These are phyloP conservation scores for Garcia nutans DNA, from an alignment of 345 rosid species.

Conservation along the genomic window DNA sequence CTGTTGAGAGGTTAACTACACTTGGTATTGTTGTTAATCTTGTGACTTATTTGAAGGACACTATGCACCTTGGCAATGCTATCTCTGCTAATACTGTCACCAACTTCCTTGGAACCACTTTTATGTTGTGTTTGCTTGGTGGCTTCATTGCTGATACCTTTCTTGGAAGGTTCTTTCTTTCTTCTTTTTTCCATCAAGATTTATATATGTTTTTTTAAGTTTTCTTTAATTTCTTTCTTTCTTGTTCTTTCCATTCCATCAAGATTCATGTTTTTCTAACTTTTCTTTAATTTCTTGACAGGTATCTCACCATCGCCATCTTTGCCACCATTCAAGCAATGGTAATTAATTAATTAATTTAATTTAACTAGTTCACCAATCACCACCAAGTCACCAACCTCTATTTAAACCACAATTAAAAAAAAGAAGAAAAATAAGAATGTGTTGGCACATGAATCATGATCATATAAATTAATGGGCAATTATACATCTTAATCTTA, in stretches of 20 bases:
- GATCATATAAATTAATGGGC: no score
- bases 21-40: conserved; percentile 89
- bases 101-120: conserved; percentile 90
- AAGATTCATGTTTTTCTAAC: no score
- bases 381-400: not conserved
- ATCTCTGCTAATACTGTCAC: conserved; percentile 82
- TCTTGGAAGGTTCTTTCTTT: conserved; percentile 68
- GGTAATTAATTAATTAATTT: conserved; percentile 30
- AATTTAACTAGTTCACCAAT: no score
- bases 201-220: not conserved
- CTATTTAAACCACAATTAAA: not conserved
- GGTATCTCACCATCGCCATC: conserved; percentile 83
- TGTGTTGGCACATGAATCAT: not conserved
- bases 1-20: conserved; percentile 84
- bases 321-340: conserved; percentile 80
- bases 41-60: conserved; percentile 86
- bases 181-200: no score
- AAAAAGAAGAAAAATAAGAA: not conserved
- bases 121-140: conserved; percentile 91
- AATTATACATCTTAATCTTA: no score
- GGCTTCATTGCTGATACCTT: conserved; percentile 93
- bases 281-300: conserved; percentile 27
- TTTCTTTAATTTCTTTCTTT: no score
- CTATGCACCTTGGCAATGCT: conserved; percentile 92
- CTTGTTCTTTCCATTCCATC: not conserved